Evolutionary conservation across 1,284 basidiomycete genomes (phyloP).

Genomic region (Gastroboletus turbinatus): DNA sequence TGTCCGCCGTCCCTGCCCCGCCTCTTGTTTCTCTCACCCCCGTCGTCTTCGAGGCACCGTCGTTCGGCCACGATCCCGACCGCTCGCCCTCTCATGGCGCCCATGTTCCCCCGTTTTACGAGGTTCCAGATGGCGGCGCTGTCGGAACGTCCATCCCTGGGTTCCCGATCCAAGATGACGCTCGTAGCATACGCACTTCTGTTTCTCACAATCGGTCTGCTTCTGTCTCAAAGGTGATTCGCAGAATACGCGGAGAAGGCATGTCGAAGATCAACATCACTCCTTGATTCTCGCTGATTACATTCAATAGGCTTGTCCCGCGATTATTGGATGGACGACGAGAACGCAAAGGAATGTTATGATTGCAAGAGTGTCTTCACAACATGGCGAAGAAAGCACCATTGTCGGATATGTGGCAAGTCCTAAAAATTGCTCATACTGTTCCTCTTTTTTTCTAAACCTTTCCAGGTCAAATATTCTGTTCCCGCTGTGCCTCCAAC

Average conservation of each 20-base stretch:
- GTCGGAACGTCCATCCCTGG: slow-evolving; percentile 79
- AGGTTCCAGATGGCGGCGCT: slow-evolving; percentile 54
- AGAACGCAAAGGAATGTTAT: slow-evolving; percentile 93
- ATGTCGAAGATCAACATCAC: slow-evolving; percentile 17
- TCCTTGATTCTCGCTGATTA: slow-evolving; percentile 10
- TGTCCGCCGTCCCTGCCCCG: slow-evolving; percentile 61
- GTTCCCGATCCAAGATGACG: slow-evolving; percentile 81
- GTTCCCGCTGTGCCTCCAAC: slow-evolving; percentile 94
- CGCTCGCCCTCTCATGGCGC: slow-evolving; percentile 55
- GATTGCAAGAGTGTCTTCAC: slow-evolving; percentile 92
- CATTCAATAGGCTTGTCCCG: slow-evolving; percentile 62
- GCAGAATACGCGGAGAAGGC: slow-evolving; percentile 86
- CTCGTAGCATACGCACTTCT: slow-evolving; percentile 73
- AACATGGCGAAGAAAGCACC: slow-evolving; percentile 91
- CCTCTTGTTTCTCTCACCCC: slow-evolving; percentile 81
- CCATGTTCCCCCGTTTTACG: slow-evolving; percentile 50
- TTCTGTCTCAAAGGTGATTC: slow-evolving; percentile 87
- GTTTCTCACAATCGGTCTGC: slow-evolving; percentile 70
- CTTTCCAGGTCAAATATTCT: slow-evolving; percentile 79
- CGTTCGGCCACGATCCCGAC: slow-evolving; percentile 62
- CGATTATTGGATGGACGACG: slow-evolving; percentile 98
- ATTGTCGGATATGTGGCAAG: slow-evolving; percentile 90
- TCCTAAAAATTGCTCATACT: slow-evolving; percentile 4
- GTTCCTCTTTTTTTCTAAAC: slow-evolving; percentile 4
- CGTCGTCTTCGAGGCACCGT: slow-evolving; percentile 71